These are phyloP conservation scores for Aspergillus sclerotialis DNA, from an alignment of 2,329 filamentous ascomycete genomes.

Conservation along the genomic window DNA sequence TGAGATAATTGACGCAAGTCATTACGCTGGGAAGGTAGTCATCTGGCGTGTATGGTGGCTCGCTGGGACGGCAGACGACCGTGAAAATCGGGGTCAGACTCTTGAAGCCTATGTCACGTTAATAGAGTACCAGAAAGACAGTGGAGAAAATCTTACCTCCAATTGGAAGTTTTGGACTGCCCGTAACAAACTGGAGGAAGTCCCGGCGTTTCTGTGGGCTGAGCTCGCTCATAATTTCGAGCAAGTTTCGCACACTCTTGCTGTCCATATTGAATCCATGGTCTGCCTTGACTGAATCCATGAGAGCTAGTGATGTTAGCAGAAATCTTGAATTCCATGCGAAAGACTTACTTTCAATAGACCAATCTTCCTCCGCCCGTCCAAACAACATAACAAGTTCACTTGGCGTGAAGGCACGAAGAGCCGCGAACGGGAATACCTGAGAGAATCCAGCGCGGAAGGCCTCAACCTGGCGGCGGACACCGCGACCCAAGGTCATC, in stretches of 20 bases:
- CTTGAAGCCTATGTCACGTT: conserved; percentile 68
- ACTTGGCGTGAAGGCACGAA: conserved; percentile 89
- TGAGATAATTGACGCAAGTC: conserved; percentile 99
- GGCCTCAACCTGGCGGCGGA: conserved; percentile 80
- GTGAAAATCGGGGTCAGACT: conserved; percentile 97
- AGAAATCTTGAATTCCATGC: not conserved
- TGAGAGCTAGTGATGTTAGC: conserved; percentile 58
- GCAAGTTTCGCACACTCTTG: conserved; percentile 83
- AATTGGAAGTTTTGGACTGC: conserved; percentile 95
- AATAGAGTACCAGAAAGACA: conserved; percentile 1
- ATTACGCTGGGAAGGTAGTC: conserved; percentile 99
- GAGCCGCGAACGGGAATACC: conserved; percentile 89
- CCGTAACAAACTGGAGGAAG: conserved; percentile 95
- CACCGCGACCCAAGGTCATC: conserved; percentile 81
- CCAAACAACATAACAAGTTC: conserved; percentile 95
- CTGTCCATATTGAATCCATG: conserved; percentile 99
- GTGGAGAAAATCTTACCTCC: conserved; percentile 59
- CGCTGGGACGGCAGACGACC: conserved; percentile 97
- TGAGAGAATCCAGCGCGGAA: conserved; percentile 89
- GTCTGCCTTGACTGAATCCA: conserved; percentile 97
- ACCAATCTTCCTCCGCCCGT: conserved; percentile 90
- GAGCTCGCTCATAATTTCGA: conserved; percentile 92
- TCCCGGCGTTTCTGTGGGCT: conserved; percentile 69
- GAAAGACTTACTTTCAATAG: conserved; percentile 76
- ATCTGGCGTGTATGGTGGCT: conserved; percentile 85